A percentile compares a stretch with the other conserved stretches of the same genome.
These are phyloP conservation scores for Beauveria sp. DNA, from an alignment of 2,329 filamentous ascomycete genomes.

Conservation along the genomic window DNA sequence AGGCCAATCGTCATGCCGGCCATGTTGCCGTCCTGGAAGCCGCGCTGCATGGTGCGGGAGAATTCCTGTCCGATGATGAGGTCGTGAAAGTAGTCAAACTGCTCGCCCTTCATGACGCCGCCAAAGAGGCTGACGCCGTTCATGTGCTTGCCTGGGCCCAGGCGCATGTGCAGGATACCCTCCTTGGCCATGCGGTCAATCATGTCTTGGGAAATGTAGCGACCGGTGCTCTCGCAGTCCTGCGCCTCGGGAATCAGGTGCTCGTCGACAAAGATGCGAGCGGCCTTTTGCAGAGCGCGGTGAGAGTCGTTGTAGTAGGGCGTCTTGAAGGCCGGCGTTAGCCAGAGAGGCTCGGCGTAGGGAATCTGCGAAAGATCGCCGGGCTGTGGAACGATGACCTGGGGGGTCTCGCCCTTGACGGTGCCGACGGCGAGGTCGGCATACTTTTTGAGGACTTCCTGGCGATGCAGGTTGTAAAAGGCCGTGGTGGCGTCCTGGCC, in stretches of 20 bases:
- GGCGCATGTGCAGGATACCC: conserved; percentile 71
- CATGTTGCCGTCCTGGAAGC: conserved; percentile 83
- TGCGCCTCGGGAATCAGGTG: conserved; percentile 68
- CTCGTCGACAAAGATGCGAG: conserved; percentile 65
- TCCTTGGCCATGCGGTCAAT: conserved; percentile 71
- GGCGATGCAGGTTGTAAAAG: conserved; percentile 88
- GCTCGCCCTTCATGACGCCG: conserved; percentile 65
- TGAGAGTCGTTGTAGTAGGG: conserved; percentile 78
- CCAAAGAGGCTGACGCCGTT: conserved; percentile 61
- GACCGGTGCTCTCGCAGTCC: conserved; percentile 66
- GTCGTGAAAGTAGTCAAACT: conserved; percentile 86
- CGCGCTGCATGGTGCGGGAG: conserved; percentile 61
- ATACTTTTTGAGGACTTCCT: conserved; percentile 83
- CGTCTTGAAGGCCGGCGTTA: conserved; percentile 66
- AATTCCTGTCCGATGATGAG: conserved; percentile 69
- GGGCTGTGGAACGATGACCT: conserved; percentile 60
- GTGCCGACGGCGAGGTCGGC: conserved; percentile 66
- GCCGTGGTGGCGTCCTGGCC: conserved; percentile 73
- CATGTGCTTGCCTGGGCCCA: conserved; percentile 76
- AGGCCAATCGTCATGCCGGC: conserved; percentile 78
- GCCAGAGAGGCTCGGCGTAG: conserved; percentile 80
- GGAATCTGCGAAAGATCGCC: conserved; percentile 72
- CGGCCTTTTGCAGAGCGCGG: conserved; percentile 56
- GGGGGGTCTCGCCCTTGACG: conserved; percentile 64
- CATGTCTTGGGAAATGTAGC: conserved; percentile 61